Evolutionary conservation across 1,284 basidiomycete species (phyloP).

Genomic region (Cystobasidium slooffiae): DNA sequence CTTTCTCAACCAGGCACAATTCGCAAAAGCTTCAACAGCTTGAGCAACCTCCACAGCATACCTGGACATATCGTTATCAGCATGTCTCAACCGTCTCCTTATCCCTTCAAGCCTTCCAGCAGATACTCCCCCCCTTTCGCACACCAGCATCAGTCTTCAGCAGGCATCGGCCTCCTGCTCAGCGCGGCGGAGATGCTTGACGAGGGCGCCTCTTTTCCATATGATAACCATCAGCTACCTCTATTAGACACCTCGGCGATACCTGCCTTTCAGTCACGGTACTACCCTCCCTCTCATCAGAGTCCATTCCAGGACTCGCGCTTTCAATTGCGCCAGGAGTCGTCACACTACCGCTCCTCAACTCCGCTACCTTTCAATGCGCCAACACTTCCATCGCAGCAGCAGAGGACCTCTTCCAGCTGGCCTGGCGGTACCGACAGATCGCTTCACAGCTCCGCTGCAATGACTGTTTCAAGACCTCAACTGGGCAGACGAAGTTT

Average conservation of each 20-base stretch:
- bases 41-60: not conserved
- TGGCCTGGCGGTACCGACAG: not conserved
- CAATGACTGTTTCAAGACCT: not conserved
- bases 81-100: not conserved
- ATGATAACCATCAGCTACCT: not conserved
- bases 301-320: not conserved
- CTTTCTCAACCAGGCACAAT: no score
- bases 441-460: not conserved
- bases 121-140: not conserved
- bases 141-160: not conserved
- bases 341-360: not conserved
- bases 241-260: not conserved
- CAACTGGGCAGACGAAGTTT: not conserved
- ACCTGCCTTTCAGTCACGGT: not conserved
- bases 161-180: conserved; percentile 10
- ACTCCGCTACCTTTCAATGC: not conserved
- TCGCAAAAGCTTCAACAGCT: not conserved
- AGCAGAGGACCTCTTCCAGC: not conserved
- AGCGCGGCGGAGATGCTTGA: conserved; percentile 13
- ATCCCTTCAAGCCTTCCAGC: not conserved
- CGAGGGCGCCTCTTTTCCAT: not conserved
- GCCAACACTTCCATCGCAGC: not conserved
- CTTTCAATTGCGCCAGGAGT: not conserved
- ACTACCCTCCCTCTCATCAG: no score
- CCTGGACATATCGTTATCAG: not conserved